A percentile compares a stretch with the other conserved stretches of the same genome.
phyloP scores from a whole-genome alignment of 2,329 filamentous ascomycete species.

The Macrophomina phaseolina region DNA sequence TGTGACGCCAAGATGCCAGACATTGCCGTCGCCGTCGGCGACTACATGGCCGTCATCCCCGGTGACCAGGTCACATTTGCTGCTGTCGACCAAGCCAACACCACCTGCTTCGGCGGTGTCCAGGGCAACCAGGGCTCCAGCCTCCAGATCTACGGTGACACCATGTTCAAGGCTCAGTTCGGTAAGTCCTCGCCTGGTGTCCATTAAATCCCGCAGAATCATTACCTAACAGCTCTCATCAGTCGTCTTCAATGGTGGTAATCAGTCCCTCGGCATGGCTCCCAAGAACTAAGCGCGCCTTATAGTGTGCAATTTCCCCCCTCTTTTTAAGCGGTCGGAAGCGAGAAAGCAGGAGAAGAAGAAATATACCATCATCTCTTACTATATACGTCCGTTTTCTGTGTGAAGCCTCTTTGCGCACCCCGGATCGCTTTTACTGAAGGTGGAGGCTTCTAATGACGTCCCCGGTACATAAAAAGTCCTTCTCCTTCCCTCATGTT shows the following conservation, averaged over 20 bases:
- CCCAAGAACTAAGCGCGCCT: constrained; percentile 37
- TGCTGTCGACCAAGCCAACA: constrained; percentile 45
- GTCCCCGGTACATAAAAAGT: background rate
- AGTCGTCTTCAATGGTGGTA: constrained; percentile 62
- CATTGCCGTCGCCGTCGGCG: constrained; percentile 62
- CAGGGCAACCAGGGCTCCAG: constrained; percentile 61
- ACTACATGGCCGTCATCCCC: constrained; percentile 63
- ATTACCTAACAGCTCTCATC: background rate
- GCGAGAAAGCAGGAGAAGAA: background rate
- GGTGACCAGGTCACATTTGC: constrained; percentile 52
- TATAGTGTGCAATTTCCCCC: background rate
- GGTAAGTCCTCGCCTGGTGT: constrained; percentile 33
- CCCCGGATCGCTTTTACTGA: background rate
- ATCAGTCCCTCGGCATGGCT: constrained; percentile 61
- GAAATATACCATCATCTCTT: background rate
- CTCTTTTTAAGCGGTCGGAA: background rate
- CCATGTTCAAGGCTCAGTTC: constrained; percentile 65
- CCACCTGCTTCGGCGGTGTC: constrained; percentile 71
- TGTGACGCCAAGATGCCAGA: constrained; percentile 50
- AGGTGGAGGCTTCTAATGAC: background rate
- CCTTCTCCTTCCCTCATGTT: background rate
- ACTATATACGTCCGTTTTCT: too few relatives aligned
- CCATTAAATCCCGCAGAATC: background rate
- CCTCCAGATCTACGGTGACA: constrained; percentile 68
- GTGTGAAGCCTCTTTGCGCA: too few relatives aligned